Evolutionary conservation across 192 early-diverging fungal species (phyloP), one percentile per base, ranked within the genome.

Genomic region (Podila clonocystis): DNA sequence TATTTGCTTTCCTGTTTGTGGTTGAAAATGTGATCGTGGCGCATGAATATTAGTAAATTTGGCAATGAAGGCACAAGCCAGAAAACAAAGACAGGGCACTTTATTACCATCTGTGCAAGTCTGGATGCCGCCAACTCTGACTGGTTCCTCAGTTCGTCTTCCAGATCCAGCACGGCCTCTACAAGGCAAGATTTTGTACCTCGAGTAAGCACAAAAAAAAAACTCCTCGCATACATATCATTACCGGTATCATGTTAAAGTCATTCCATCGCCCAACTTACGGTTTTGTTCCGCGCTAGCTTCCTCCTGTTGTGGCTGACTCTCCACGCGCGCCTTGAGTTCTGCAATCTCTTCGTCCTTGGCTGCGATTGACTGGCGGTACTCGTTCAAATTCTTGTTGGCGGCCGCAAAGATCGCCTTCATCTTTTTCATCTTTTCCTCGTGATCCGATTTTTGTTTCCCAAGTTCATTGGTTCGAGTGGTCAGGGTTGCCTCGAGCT

Each of bases 391-490:
- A 49, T 82, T 91, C 36, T 86, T 87, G 41, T 86, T 89, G 20
- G 88, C 86, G 50, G 83, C 86, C 17, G 82, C 86, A 68, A 90
- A 90, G 11, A 90, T 88, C 0, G 84, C 89, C 82, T 84, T 79
- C 87, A 88, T 90, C 67, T 89, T 87, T 58, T 88, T 89, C 65
- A 89, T 58, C 60, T 91, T 90, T 24, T 87, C 87, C 30, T 90
- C 85, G 34, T 88, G 85, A 59, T 89, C 89, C 30, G 67, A 68
- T 86, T 78, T 70, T 30, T 72, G 55, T 19, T 85, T 82, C 17
- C 66, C 67, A 4, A 79, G 34, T 7, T 87, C 85, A 5, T 31
- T 52, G n/a, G 73, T 58, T 29, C 59, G 58, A 58, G 72, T 64
- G 7, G n/a, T 48, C 1, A 80, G 48, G 17, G 65, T 20, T 7